Base-by-base conservation (phyloP, 371 early-diverging fungal species). In the Coemansia sp. region DNA sequence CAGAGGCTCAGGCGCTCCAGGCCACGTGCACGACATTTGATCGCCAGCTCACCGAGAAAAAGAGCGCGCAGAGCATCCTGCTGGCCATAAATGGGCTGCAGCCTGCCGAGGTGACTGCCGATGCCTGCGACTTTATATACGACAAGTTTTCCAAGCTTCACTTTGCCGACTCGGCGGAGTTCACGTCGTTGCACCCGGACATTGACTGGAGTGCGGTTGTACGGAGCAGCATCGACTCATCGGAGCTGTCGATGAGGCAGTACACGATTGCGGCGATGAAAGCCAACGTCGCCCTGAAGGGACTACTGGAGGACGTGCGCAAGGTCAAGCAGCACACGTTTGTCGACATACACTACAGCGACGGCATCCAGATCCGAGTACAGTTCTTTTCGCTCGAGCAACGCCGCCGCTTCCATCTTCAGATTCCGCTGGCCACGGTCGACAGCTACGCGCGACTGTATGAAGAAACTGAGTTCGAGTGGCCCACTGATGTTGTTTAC, bases 181-280 rank as follows among this genome's bases (percentile, higher is more conserved):
- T 74, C 18, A 62, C 72, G 36, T 74, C 74, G 44, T 55, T 74
- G 46, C 74, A 74, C 32, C 74, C 74, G 0, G 74, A 74, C 11
- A 65, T 74, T 12, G 71, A 74, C 72, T 74, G 74, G 74, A 57
- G 42, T 33, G 69, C 71, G 4, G 57, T 62, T 16, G 44, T 74
- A n/a, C 55, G 46, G 32, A 58, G 70, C 38, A 58, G 39, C 51
- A 46, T 66, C 12, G 51, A 55, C 29, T 9, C 54, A 9, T 32
- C 47, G 3, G 49, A 42, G 9, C 31, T 56, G 54, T 52, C 58
- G 2, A 60, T 58, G 40, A 56, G 74, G 37, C 74, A 74, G 51
- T 70, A 69, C 47, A 31, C 70, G 14, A 57, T 74, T 14, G 53
- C 65, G 5, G 61, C 58, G 29, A 74, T 74, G 74, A 69, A 66